phyloP scores from a whole-genome alignment of 2,329 filamentous ascomycete species.

The Bimuria novae-zelandiae region DNA sequence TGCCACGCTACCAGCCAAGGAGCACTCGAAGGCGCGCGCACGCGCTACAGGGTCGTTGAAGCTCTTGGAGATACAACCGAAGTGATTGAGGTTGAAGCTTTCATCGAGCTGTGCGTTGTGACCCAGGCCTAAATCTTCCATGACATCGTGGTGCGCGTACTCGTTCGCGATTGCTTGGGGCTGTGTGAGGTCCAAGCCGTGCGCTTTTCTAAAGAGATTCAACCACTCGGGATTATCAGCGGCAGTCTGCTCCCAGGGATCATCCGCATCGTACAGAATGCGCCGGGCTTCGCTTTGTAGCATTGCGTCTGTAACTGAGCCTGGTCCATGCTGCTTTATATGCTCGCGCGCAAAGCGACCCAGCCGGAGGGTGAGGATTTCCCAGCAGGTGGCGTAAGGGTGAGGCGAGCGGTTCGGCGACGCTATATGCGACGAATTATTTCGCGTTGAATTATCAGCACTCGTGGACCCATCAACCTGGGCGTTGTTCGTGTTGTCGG shows the following conservation, averaged over 20 bases:
- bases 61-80: slow-evolving; percentile 19
- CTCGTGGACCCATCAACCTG: slow-evolving; percentile 10
- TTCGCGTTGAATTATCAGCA: slow-evolving; percentile 21
- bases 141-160: slow-evolving; percentile 29
- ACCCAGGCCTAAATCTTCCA: slow-evolving; percentile 42
- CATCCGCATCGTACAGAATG: slow-evolving; percentile 55
- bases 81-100: slow-evolving; percentile 38
- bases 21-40: slow-evolving; percentile 29
- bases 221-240: slow-evolving; percentile 53
- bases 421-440: slow-evolving; percentile 20
- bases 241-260: slow-evolving; percentile 53
- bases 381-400: slow-evolving; percentile 52
- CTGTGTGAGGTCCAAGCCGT: slow-evolving; percentile 42
- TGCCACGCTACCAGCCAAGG: slow-evolving; percentile 28
- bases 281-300: slow-evolving; percentile 54
- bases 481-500: not conserved
- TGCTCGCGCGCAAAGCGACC: slow-evolving; percentile 51
- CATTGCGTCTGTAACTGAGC: slow-evolving; percentile 53
- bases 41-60: slow-evolving; percentile 17
- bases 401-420: slow-evolving; percentile 16
- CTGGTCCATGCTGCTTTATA: slow-evolving; percentile 41
- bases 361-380: slow-evolving; percentile 53
- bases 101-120: slow-evolving; percentile 27
- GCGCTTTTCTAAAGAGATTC: slow-evolving; percentile 55
- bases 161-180: slow-evolving; percentile 11